Evolutionary conservation across 2,329 filamentous ascomycete genomes (phyloP).

Genomic region (Rhinocladiella mackenziei): DNA sequence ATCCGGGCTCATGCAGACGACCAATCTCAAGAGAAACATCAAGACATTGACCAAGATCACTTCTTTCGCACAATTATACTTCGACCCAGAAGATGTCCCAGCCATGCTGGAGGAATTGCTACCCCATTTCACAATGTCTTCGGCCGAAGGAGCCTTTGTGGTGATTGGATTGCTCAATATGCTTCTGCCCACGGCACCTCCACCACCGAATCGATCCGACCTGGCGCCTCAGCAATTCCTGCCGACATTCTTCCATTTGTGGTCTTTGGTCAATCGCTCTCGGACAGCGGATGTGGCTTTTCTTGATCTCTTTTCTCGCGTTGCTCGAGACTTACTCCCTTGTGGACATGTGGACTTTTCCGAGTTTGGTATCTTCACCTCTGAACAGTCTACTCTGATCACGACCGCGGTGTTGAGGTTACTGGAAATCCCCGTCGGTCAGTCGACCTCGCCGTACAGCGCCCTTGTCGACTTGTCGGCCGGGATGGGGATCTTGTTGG

Average conservation of each 20-base stretch:
- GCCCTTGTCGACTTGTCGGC: slow-evolving; percentile 72
- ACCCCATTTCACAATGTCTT: slow-evolving; percentile 88
- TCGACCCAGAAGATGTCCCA: slow-evolving; percentile 80
- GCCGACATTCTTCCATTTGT: slow-evolving; percentile 92
- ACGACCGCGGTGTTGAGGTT: slow-evolving; percentile 87
- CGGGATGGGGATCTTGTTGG: slow-evolving; percentile 78
- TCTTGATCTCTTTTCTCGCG: slow-evolving; percentile 81
- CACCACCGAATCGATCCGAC: slow-evolving; percentile 65
- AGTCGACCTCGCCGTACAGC: slow-evolving; percentile 89
- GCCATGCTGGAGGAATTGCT: slow-evolving; percentile 76
- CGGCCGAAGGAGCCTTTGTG: slow-evolving; percentile 86
- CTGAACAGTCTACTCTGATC: slow-evolving; percentile 84
- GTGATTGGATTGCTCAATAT: slow-evolving; percentile 84
- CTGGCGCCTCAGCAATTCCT: slow-evolving; percentile 86
- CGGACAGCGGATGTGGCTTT: slow-evolving; percentile 82
- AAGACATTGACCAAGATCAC: slow-evolving; percentile 81
- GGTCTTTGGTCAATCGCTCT: slow-evolving; percentile 88
- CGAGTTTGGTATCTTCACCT: slow-evolving; percentile 84
- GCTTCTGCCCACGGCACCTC: slow-evolving; percentile 77
- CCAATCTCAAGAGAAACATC: slow-evolving; percentile 61
- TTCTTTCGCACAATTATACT: slow-evolving; percentile 85
- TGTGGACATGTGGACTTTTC: slow-evolving; percentile 74
- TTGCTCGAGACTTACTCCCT: slow-evolving; percentile 77
- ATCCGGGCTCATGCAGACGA: slow-evolving; percentile 59
- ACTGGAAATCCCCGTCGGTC: slow-evolving; percentile 92